phyloP scores from a whole-genome alignment of 108 stramenopile species.

The Nitzschia palea region DNA sequence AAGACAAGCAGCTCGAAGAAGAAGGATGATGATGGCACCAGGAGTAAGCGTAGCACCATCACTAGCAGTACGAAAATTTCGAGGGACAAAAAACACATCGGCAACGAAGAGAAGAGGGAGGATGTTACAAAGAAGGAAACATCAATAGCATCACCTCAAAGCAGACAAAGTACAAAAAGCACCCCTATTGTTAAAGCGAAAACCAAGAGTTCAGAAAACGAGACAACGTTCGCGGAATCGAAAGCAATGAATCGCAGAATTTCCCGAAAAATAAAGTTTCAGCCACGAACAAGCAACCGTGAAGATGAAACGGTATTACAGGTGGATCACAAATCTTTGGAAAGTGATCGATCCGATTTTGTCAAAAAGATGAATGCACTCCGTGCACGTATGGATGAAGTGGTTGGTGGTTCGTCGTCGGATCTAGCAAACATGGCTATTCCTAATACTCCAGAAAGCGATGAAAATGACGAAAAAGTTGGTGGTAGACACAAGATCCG shows the following conservation, averaged over 20 bases:
- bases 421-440: too few relatives aligned
- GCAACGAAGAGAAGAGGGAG: neutral
- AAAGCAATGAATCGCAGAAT: neutral
- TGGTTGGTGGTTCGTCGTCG: neutral
- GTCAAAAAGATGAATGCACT: neutral
- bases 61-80: too few relatives aligned
- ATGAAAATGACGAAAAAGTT: too few relatives aligned
- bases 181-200: too few relatives aligned
- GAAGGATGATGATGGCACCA: neutral
- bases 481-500: too few relatives aligned
- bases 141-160: neutral
- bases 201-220: too few relatives aligned
- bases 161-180: neutral
- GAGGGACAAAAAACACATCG: too few relatives aligned
- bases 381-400: neutral
- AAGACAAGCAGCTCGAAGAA: neutral
- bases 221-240: neutral
- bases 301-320: neutral
- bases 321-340: neutral
- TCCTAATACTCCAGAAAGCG: too few relatives aligned
- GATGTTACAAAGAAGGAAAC: neutral
- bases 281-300: neutral
- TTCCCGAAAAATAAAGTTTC: neutral
- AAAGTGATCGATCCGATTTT: slow-evolving; percentile 1
- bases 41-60: too few relatives aligned